Evolutionary conservation across 352 stramenopile species (phyloP).

Genomic region (Phytopythium chamaehyphon): DNA sequence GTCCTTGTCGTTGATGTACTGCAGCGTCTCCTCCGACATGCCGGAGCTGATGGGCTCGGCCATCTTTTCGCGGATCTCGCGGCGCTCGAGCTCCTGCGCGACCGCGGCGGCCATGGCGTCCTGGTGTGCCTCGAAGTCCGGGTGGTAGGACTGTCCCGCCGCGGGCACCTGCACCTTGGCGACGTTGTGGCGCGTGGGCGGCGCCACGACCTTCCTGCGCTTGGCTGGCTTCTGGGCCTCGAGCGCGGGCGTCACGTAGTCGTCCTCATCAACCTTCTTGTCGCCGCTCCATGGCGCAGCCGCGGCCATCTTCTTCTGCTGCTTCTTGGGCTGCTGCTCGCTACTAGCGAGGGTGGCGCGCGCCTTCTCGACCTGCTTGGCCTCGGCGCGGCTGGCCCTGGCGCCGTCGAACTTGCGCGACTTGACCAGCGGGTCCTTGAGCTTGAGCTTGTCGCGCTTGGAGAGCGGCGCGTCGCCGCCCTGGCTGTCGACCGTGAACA

Average conservation of each 20-base stretch:
- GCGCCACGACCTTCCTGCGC: constrained; percentile 43
- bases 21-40: constrained; percentile 73
- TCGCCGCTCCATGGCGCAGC: constrained; percentile 40
- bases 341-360: constrained; percentile 17
- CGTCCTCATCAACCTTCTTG: constrained; percentile 37
- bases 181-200: constrained; percentile 59
- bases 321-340: constrained; percentile 9
- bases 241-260: constrained; percentile 57
- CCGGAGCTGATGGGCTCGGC: constrained; percentile 43
- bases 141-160: constrained; percentile 83
- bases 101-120: constrained; percentile 73
- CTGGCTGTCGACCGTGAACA: constrained; percentile 80
- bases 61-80: constrained; percentile 39
- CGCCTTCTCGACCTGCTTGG: constrained; percentile 54
- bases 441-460: constrained; percentile 71
- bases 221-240: constrained; percentile 42
- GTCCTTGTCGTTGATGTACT: constrained; percentile 70
- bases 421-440: constrained; percentile 72
- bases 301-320: constrained; percentile 8
- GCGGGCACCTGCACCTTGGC: constrained; percentile 70
- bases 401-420: constrained; percentile 62
- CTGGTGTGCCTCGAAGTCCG: constrained; percentile 77
- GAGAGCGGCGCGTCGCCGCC: constrained; percentile 42
- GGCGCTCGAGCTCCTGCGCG: constrained; percentile 63
- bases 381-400: constrained; percentile 61